Evolutionary conservation across 257 asterid species (phyloP).

Genomic region (Plantago major): DNA sequence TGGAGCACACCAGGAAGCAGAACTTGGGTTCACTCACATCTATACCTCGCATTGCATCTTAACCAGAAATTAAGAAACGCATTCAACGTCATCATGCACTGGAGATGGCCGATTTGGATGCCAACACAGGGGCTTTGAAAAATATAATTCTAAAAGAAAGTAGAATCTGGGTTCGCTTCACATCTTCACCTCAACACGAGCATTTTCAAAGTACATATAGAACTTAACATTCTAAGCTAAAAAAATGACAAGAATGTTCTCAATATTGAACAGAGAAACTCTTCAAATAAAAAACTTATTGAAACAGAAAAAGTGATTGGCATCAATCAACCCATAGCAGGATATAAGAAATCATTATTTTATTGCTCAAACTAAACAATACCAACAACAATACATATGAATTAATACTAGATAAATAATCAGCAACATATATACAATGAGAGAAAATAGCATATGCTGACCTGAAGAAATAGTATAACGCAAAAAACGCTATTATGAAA

Average conservation of each 20-base stretch:
- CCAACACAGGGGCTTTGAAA: too few species aligned
- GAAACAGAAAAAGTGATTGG: too few species aligned
- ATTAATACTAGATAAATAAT: neutral
- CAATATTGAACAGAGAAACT: too few species aligned
- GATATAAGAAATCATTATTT: too few species aligned
- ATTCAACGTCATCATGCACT: neutral
- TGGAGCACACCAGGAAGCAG: neutral
- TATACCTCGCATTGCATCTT: neutral
- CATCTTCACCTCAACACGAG: too few species aligned
- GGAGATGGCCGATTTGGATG: neutral
- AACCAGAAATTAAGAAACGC: neutral
- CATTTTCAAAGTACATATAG: too few species aligned
- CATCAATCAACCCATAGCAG: too few species aligned
- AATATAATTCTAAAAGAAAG: too few species aligned
- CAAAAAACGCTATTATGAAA: slow-evolving; percentile 62
- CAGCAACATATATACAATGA: neutral
- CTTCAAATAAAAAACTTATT: too few species aligned
- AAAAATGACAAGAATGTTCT: too few species aligned
- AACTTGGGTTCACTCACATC: neutral
- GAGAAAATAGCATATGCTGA: slow-evolving; percentile 29
- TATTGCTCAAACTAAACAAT: neutral
- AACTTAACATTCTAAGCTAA: too few species aligned
- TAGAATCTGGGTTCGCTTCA: too few species aligned
- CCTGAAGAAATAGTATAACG: slow-evolving; percentile 62
- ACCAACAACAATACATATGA: neutral